These are phyloP conservation scores for Buddleja alternifolia DNA, from an alignment of 257 asterid genomes.

Conservation along the genomic window DNA sequence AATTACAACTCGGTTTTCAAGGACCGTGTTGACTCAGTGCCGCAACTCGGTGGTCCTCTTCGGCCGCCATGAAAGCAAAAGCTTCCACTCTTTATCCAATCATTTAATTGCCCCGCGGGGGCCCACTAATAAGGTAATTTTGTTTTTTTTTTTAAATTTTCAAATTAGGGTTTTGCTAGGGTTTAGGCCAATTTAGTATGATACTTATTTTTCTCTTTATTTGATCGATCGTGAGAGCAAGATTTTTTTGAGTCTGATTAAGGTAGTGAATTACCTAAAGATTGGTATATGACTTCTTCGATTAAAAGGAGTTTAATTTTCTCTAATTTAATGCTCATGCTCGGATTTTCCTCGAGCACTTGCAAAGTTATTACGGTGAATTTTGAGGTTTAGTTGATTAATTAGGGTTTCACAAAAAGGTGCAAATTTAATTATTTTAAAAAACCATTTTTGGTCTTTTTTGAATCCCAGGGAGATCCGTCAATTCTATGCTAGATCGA, in stretches of 20 bases:
- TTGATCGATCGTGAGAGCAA: background rate
- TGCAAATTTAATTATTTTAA: background rate
- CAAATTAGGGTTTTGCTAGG: slow-evolving; percentile 34
- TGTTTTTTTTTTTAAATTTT: background rate
- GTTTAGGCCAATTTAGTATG: background rate
- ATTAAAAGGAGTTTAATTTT: background rate
- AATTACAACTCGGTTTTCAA: slow-evolving; percentile 55
- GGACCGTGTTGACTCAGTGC: slow-evolving; percentile 42
- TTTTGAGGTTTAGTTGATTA: background rate
- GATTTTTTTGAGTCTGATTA: background rate
- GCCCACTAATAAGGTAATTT: slow-evolving; percentile 46
- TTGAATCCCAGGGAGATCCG: too few species aligned
- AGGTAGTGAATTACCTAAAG: background rate
- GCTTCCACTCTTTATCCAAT: slow-evolving; percentile 33
- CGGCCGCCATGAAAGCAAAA: slow-evolving; percentile 38
- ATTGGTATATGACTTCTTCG: background rate
- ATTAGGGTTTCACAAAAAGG: background rate
- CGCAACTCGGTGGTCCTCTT: slow-evolving; percentile 48
- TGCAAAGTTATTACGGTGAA: background rate
- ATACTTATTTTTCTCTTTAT: slow-evolving; percentile 5
- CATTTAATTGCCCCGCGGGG: slow-evolving; percentile 37
- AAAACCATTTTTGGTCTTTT: too few species aligned
- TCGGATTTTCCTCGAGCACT: background rate
- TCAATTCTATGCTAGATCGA: too few species aligned
- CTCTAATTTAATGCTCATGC: background rate